Conservation (phyloP, 108 stramenopile species). For the Fragilaria radians region DNA sequence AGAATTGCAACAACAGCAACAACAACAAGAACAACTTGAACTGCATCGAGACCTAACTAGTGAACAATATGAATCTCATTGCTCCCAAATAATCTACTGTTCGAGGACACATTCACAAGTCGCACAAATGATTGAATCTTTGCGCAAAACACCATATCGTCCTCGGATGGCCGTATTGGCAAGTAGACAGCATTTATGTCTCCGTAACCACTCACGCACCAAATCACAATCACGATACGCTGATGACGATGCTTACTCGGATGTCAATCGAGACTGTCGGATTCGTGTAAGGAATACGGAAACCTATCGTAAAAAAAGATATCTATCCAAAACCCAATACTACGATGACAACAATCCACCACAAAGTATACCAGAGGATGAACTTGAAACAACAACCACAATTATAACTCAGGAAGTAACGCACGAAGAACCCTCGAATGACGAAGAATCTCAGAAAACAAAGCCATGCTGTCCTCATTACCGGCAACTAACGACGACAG, state of each 20-base stretch:
- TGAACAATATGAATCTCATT: background rate
- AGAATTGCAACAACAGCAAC: too few relatives aligned
- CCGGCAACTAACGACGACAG: conserved; percentile 46
- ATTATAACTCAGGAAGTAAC: conserved; percentile 15
- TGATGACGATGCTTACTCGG: background rate
- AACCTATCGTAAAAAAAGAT: conserved; percentile 25
- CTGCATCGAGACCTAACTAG: background rate
- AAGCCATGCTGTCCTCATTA: conserved; percentile 58
- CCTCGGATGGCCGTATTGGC: conserved; percentile 86
- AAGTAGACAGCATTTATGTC: conserved; percentile 84
- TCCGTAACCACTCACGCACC: conserved; percentile 6
- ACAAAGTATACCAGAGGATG: background rate
- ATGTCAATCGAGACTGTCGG: conserved; percentile 47
- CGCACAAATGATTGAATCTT: conserved; percentile 86
- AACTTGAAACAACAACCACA: background rate
- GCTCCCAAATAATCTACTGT: conserved; percentile 79
- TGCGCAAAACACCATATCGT: conserved; percentile 85
- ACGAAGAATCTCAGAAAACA: conserved; percentile 6
- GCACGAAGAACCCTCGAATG: conserved; percentile 4
- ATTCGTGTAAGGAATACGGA: conserved; percentile 50
- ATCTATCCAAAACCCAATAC: conserved; percentile 1
- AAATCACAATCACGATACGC: background rate
- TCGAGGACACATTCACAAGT: conserved; percentile 92
- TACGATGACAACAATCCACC: conserved; percentile 66
- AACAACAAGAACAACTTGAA: background rate